Base-by-base conservation (phyloP, 768 basidiomycete species). In the Collybia mongolica region DNA sequence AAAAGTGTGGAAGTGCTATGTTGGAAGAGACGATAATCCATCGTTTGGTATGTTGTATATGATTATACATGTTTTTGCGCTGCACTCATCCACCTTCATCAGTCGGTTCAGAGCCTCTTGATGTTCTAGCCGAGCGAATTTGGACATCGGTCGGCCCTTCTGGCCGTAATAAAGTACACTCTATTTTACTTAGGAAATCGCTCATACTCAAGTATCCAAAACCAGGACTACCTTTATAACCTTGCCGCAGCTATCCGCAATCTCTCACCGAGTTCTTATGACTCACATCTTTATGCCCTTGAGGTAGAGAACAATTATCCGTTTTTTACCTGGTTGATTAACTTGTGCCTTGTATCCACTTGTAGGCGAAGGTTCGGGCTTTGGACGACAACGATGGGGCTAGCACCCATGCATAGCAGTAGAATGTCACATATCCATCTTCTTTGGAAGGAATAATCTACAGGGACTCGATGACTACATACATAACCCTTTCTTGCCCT, bases 61-160 rank as follows among this genome's bases (percentile, higher is more conserved):
- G n/a, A n/a, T 11, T 28, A 26, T 3, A 26, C 24, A 26, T n/a
- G 24, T 4, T 26, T 26, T 7, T 4, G 7, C 7, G 4, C 3
- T 26, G 7, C 7, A 12, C 17, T 15, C 55, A 32, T 39, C 17
- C 20, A 51, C 18, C 19, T 39, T 12, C 52, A 38, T 2, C 52
- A 95, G 94, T 93, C 41, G 94, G 91, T 2, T 85, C 88, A 6
- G 90, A 95, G 63, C 83, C 88, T 0, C 69, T 93, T n/a, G 80
- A 84, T 35, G 49, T 58, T 2, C 80, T 95, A 3, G 84, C 92
- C 0, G 60, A 77, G 26, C 73, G 73, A 3, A 96, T 98, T 44
- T 87, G 84, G 79, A 65, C 68, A 20, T 84, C 88, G 0, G 76
- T 82, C 0, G 95, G 95, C 0, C 93, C 94, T 0, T 97, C 94